These are phyloP conservation scores for Agaricus subrufescens DNA, from an alignment of 768 basidiomycete genomes.

Conservation along the genomic window DNA sequence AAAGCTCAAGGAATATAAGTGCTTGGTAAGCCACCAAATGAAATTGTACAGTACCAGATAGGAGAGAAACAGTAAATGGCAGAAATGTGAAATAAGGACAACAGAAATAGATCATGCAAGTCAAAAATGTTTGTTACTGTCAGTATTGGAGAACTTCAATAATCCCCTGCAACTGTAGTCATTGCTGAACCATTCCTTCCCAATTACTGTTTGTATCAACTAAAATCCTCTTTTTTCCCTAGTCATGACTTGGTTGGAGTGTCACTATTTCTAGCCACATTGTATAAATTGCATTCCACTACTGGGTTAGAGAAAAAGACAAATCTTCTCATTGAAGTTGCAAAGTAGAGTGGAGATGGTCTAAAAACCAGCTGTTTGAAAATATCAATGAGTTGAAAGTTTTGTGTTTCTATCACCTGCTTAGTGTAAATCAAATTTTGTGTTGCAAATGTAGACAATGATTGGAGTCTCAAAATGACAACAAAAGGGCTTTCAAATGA, in stretches of 20 bases:
- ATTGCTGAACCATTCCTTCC: slow-evolving; percentile 78
- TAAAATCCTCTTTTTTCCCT: neutral
- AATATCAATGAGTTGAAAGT: slow-evolving; percentile 49
- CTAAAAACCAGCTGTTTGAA: slow-evolving; percentile 73
- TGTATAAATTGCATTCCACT: slow-evolving; percentile 77
- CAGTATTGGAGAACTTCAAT: slow-evolving; percentile 1
- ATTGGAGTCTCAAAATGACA: no score
- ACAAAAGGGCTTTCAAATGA: neutral
- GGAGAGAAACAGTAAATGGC: no score
- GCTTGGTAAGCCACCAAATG: no score
- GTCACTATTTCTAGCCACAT: slow-evolving; percentile 49
- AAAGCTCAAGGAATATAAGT: no score
- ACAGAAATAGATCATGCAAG: no score
- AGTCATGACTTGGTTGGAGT: neutral
- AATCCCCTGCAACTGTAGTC: slow-evolving; percentile 67
- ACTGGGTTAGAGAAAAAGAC: slow-evolving; percentile 74
- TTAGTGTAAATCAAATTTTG: no score
- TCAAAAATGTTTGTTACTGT: no score
- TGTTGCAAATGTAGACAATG: no score
- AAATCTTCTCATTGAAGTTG: slow-evolving; percentile 66
- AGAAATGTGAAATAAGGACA: no score
- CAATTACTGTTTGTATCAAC: slow-evolving; percentile 61
- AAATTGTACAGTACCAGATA: no score
- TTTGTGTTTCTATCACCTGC: neutral
- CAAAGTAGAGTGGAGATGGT: slow-evolving; percentile 86